These are phyloP conservation scores for Ordospora colligata DNA, from an alignment of 371 early-diverging fungal genomes.

Conservation along the genomic window DNA sequence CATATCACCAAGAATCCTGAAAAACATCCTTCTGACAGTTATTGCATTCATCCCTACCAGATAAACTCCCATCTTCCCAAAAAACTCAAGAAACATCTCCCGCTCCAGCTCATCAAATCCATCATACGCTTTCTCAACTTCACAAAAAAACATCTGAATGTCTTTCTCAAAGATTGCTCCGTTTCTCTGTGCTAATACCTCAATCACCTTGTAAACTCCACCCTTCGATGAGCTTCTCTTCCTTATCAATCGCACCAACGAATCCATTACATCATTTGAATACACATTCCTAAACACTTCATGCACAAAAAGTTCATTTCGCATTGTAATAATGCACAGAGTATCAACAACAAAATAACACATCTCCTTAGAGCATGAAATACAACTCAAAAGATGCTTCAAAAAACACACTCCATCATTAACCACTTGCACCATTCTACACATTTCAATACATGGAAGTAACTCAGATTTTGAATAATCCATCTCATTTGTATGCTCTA, in stretches of 20 bases:
- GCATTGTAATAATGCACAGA: background rate
- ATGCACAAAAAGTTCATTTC: background rate
- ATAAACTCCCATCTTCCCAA: background rate
- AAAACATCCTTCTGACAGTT: background rate
- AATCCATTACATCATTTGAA: background rate
- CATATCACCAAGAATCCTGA: background rate
- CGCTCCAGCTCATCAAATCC: background rate
- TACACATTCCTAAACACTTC: background rate
- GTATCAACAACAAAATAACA: background rate
- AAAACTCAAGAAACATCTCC: conserved; percentile 5
- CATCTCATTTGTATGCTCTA: background rate
- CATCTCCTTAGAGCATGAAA: background rate
- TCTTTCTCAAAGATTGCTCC: background rate
- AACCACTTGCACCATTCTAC: background rate
- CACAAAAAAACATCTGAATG: background rate
- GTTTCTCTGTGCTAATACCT: background rate
- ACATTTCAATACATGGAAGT: background rate
- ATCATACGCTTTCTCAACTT: background rate
- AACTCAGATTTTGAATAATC: background rate
- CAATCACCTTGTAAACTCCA: background rate
- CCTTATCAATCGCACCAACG: background rate
- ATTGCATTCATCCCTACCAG: background rate
- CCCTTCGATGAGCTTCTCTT: background rate
- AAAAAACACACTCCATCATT: background rate
- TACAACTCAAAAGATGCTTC: background rate